Conservation (phyloP, 2,329 filamentous ascomycete species). For the Clarireedia monteithiana region DNA sequence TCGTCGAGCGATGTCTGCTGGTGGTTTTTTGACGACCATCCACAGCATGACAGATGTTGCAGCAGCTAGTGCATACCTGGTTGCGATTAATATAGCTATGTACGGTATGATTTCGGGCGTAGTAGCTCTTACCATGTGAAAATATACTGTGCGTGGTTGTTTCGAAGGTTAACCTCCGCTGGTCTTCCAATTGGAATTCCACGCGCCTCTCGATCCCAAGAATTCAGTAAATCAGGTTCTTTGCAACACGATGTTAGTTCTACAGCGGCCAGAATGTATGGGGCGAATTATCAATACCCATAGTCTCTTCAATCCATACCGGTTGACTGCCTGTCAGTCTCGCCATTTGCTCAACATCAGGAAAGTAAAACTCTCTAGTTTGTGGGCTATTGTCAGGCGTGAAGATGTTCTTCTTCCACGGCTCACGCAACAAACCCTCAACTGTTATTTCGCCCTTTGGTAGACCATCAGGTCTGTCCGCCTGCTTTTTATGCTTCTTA, state of each 20-base stretch:
- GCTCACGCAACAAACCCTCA: constrained; percentile 77
- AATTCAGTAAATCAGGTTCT: constrained; percentile 73
- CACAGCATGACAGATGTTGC: constrained; percentile 94
- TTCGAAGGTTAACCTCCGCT: constrained; percentile 85
- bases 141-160: constrained; percentile 97
- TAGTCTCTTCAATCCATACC: constrained; percentile 93
- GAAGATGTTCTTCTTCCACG: constrained; percentile 97
- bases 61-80: constrained; percentile 74
- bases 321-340: constrained; percentile 70
- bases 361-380: constrained; percentile 85
- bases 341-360: constrained; percentile 90
- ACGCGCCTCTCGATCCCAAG: constrained; percentile 66
- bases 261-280: not conserved
- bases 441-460: constrained; percentile 66
- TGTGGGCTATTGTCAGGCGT: constrained; percentile 85
- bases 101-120: not conserved
- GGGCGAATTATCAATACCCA: constrained; percentile 51
- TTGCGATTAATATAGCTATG: not conserved
- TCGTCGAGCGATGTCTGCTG: constrained; percentile 62
- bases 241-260: constrained; percentile 4
- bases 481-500: constrained; percentile 62
- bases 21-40: constrained; percentile 86
- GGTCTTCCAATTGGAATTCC: constrained; percentile 85
- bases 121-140: constrained; percentile 79
- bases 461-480: constrained; percentile 54